phyloP scores from a whole-genome alignment of 305 asterid genomes.

The Solanum hybrid region DNA sequence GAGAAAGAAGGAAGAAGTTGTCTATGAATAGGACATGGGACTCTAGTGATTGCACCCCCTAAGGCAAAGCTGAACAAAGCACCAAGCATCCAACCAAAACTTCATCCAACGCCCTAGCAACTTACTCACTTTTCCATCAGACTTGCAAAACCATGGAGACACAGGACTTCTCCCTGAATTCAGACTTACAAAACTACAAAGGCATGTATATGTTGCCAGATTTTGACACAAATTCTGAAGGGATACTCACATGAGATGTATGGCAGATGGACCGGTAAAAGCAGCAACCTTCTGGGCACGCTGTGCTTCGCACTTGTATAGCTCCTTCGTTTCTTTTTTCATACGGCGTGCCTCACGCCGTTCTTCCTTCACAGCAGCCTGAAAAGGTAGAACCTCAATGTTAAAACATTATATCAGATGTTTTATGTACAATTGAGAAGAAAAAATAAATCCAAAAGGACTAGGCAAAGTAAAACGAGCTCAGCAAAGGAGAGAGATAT shows the following conservation, averaged over 20 bases:
- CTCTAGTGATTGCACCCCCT: neutral
- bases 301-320: slow-evolving; percentile 64
- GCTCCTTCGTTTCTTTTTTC: slow-evolving; percentile 68
- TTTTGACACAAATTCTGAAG: neutral
- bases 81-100: neutral
- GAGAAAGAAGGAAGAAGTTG: neutral
- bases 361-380: slow-evolving; percentile 84
- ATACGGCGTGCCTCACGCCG: slow-evolving; percentile 72
- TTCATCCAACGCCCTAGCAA: neutral
- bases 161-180: neutral
- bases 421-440: slow-evolving; percentile 1
- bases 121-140: neutral
- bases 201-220: neutral
- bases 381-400: slow-evolving; percentile 14
- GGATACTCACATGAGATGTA: slow-evolving; percentile 67
- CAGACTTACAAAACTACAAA: neutral
- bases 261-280: slow-evolving; percentile 73
- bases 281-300: slow-evolving; percentile 94
- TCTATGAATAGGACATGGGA: neutral
- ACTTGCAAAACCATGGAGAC: neutral
- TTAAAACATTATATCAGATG: neutral
- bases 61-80: neutral
- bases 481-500: neutral
- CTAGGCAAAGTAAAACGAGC: neutral
- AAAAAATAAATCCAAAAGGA: neutral